Base-by-base conservation (phyloP, 805 yeast species). In the Kockiozyma suomiensis region DNA sequence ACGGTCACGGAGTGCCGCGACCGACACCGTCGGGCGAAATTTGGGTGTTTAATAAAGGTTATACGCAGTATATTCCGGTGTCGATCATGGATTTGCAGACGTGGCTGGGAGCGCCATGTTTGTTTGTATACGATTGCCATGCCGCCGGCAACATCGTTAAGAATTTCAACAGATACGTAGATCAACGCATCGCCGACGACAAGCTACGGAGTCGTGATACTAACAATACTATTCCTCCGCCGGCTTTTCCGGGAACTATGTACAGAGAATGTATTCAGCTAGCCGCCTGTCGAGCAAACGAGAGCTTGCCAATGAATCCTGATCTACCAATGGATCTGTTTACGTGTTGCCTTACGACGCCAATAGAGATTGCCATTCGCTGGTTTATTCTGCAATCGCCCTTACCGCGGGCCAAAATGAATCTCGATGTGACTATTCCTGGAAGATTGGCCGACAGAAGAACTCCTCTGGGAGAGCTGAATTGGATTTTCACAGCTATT, bases 1-100 rank as follows among this genome's bases (percentile, higher is more conserved):
- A 94, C 69, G 99, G 99, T 5, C 99, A 94, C 71, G 99, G 99
- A 25, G 99, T 94, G 1, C 99, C 99, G 0, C 90, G 90, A 69
- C 98, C 99, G 0, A 94, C 99, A 0, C 85, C 90, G 37, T 84
- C 92, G 48, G 99, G 99, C 25, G 99, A 94, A 71, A 90, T 94
- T 28, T 94, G 99, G 99, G 98, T 94, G 10, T 94, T 94, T 77
- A 94, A 94, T 73, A 79, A 97, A 66, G 97, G 97, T 1, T 94
- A 92, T 72, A 94, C 99, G 0, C 99, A 94, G 75, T 94, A 94
- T 72, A 94, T 94, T 59, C 99, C 99, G 0, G 94, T 94, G 1
- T 89, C 97, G 8, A 75, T 94, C n/a, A 91, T 89, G 73, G 99
- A 94, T 70, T 77, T 94, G 50, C 99, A 94, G 70, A 86, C 96